phyloP scores from a whole-genome alignment of 1,284 basidiomycete genomes.

The Cutaneotrichosporon spelunceum region DNA sequence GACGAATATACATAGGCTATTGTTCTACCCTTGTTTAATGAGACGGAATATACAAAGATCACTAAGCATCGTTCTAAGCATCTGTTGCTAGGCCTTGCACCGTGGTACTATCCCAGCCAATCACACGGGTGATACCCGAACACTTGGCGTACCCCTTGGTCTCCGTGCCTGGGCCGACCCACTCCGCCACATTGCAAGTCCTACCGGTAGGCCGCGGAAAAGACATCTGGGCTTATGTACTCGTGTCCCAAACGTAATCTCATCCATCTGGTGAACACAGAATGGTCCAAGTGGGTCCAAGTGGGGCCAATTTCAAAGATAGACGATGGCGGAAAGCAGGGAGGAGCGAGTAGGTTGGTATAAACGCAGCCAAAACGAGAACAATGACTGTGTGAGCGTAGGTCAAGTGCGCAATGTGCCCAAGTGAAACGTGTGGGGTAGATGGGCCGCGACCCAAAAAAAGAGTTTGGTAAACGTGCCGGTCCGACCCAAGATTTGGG shows the following conservation, averaged over 20 bases:
- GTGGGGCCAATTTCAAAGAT: no score
- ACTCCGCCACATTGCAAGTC: background rate
- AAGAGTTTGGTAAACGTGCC: slow-evolving; percentile 1
- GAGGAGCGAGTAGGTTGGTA: background rate
- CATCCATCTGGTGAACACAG: background rate
- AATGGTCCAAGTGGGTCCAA: no score
- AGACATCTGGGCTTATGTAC: background rate
- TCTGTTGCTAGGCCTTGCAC: no score
- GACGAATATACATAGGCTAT: no score
- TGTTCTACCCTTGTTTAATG: no score
- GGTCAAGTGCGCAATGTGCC: background rate
- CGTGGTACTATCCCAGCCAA: no score
- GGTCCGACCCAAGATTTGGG: background rate
- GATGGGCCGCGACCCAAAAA: slow-evolving; percentile 1
- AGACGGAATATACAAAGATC: no score
- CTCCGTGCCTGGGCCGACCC: background rate
- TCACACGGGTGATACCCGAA: background rate
- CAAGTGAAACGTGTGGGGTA: slow-evolving; percentile 4
- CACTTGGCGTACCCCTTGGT: background rate
- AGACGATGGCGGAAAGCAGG: background rate
- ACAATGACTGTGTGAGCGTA: background rate
- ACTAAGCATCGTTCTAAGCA: no score
- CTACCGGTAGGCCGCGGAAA: background rate
- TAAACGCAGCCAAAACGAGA: background rate
- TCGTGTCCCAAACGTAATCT: background rate